Evolutionary conservation across 1,139 yeast species (phyloP), one percentile per base, ranked within the genome.

Genomic region (Hanseniaspora sp.): DNA sequence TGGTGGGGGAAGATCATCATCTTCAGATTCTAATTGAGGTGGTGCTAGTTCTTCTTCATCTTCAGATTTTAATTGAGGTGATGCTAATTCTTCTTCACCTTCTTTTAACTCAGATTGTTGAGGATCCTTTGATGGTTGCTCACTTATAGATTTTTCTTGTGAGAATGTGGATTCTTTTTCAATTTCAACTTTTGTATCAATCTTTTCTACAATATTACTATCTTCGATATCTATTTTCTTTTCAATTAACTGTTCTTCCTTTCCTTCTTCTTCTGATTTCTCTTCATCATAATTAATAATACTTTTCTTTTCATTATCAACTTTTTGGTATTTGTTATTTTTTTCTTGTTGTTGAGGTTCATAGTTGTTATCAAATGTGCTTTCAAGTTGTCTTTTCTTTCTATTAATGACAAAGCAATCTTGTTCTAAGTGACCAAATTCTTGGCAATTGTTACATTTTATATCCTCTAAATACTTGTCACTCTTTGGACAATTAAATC

Each of bases 391-490:
- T 17, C 44, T 17, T 40, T 46, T 44, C 37, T 51, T 28, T 41
- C 37, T 49, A 30, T 40, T 46, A 2, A 54, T 46, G 1, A 54
- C 52, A 17, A 31, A 34, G 74, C 97, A 92, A 69, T 92, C 97
- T 57, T 90, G 74, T 0, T 95, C 88, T 62, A 82, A 80, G 70
- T 92, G 97, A 0, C 97, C 98, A 33, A 77, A 73, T 54, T 77
- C 77, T 3, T 95, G 95, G 74, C 97, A 92, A 28, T 74, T 73
- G 44, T 79, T 75, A 70, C 97, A 92, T 23, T 83, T 77, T 48
- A 90, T 73, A 54, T 72, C 75, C 9, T 81, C 74, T 28, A 82
- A 75, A 63, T 77, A 71, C 61, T 73, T 75, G 62, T 69, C 75
- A 62, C 71, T 72, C 58, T 72, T 71, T 4, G 86, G 84, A 64